Evolutionary conservation across 2,329 filamentous ascomycete genomes (phyloP), one percentile per base, ranked within the genome.

Genomic region (Monosporascus sp.): DNA sequence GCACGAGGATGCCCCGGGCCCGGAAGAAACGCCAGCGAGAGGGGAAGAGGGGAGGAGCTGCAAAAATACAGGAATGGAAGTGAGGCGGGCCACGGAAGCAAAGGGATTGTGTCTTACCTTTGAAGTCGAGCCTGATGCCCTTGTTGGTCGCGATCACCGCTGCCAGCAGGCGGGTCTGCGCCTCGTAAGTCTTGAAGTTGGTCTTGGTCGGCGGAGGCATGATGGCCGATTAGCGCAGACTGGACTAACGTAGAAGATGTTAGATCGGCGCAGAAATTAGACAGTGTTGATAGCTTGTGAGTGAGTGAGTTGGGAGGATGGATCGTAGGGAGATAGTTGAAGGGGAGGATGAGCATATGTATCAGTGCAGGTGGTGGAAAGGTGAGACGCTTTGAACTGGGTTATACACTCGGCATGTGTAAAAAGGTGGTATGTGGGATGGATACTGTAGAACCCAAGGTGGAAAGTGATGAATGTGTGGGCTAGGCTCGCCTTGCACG

Each of bases 111-210:
- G 22, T 5, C 80, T 71, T 76, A 87, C 83, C 81, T 62, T 78
- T 80, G 66, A 80, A 85, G 64, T 86, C 81, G 50, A 84, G 77
- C 56, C 78, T 81, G 0, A 80, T 62, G 0, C 72, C 70, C 0
- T 77, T 77, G 51, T 81, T 75, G 3, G 81, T 80, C 0, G 82
- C 83, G 0, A 87, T 70, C 24, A 86, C 77, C 5, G 83, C 83
- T 1, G 81, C 78, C 3, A 86, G 72, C 37, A 87, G 77, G 46
- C 83, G 81, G 20, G 77, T 76, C 58, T 82, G 80, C 0, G 79
- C 74, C 65, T 86, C 82, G 63, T 82, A 84, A 2, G 73, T 75
- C 56, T 78, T 80, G 70, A 84, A 86, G 59, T 82, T 84, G 15
- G 79, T 74, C 51, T 65, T 63, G 47, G 55, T 66, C 31, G 66